These are phyloP conservation scores for Grammothele lineata DNA, from an alignment of 768 basidiomycete genomes.

Conservation along the genomic window DNA sequence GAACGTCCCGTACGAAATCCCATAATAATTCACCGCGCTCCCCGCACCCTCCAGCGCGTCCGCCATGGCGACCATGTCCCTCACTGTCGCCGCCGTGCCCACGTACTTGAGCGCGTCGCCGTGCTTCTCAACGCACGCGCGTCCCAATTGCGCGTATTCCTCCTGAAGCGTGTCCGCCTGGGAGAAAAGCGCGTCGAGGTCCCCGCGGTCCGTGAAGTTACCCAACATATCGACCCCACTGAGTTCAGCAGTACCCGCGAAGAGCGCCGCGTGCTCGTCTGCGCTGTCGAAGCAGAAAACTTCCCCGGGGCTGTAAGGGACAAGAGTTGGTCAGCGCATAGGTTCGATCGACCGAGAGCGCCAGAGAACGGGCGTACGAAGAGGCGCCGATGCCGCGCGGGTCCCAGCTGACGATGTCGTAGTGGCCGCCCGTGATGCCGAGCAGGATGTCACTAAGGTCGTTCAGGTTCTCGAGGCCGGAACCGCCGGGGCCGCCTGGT, in stretches of 20 bases:
- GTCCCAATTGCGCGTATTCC: slow-evolving; percentile 1
- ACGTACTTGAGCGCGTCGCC: slow-evolving; percentile 1
- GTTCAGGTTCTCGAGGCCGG: neutral
- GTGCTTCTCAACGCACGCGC: neutral
- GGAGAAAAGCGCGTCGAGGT: neutral
- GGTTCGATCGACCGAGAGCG: no score
- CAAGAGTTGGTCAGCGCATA: no score
- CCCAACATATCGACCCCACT: neutral
- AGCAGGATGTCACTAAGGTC: neutral
- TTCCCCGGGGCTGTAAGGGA: slow-evolving; percentile 1
- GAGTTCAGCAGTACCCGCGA: neutral
- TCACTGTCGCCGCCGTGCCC: slow-evolving; percentile 2
- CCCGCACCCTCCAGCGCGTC: slow-evolving; percentile 4
- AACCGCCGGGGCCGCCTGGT: neutral
- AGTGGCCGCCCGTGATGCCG: neutral
- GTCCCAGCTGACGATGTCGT: slow-evolving; percentile 5
- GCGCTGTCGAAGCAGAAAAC: slow-evolving; percentile 3
- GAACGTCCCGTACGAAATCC: slow-evolving; percentile 1
- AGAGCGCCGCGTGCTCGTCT: neutral
- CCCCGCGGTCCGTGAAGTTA: neutral
- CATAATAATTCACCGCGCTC: slow-evolving; percentile 4
- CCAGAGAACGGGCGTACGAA: no score
- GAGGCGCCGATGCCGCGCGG: slow-evolving; percentile 1
- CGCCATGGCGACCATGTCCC: slow-evolving; percentile 6
- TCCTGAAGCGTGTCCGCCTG: neutral